Percentiles rank a stretch among this genome's conserved stretches.
These are phyloP conservation scores for Trametes elegans DNA, from an alignment of 768 basidiomycete species.

Conservation along the genomic window DNA sequence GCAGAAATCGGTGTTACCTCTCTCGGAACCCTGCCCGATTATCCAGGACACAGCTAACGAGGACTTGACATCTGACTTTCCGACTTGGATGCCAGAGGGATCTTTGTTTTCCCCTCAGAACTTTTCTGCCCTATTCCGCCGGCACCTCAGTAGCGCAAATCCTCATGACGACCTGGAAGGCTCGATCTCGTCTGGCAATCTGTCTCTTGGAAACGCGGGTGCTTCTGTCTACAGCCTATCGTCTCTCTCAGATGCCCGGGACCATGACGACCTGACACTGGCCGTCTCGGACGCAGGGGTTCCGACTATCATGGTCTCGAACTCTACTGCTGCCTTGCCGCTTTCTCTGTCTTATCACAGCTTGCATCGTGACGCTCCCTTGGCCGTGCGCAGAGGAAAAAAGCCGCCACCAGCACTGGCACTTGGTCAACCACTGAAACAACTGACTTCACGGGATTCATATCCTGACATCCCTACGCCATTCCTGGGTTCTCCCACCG, in stretches of 20 bases:
- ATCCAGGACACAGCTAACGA: slow-evolving; percentile 2
- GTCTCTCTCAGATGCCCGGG: background rate
- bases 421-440: slow-evolving; percentile 11
- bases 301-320: slow-evolving; percentile 36
- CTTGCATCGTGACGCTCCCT: slow-evolving; percentile 23
- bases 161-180: background rate
- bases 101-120: slow-evolving; percentile 2
- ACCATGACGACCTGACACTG: background rate
- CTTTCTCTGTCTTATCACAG: slow-evolving; percentile 30
- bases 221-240: background rate
- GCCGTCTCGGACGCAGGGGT: slow-evolving; percentile 13
- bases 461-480: slow-evolving; percentile 45
- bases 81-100: background rate
- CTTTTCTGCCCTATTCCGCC: background rate
- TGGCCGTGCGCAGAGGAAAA: slow-evolving; percentile 41
- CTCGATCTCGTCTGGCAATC: background rate
- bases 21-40: background rate
- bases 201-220: too few species aligned
- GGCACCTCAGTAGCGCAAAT: background rate
- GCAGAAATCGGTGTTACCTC: slow-evolving; percentile 30
- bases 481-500: slow-evolving; percentile 38
- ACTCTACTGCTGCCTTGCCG: slow-evolving; percentile 28
- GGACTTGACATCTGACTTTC: background rate
- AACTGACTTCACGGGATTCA: slow-evolving; percentile 10
- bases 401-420: slow-evolving; percentile 31